phyloP scores from a whole-genome alignment of 2,329 filamentous ascomycete genomes.

The Monilinia laxa region DNA sequence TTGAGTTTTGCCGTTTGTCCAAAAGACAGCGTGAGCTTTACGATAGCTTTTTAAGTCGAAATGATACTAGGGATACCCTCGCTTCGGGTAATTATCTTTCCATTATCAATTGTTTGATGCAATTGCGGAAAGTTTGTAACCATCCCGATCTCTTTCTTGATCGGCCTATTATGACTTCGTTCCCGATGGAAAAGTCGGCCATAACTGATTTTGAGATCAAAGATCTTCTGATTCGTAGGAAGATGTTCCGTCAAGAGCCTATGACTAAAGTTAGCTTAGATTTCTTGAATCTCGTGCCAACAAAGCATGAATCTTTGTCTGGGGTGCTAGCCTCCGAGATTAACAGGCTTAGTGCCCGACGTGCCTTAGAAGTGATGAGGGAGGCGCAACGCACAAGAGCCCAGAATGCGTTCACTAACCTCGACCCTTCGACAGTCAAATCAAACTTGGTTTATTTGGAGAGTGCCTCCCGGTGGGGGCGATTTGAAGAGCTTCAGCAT shows the following conservation, averaged over 20 bases:
- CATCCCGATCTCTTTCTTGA: conserved; percentile 97
- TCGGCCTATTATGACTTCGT: conserved; percentile 92
- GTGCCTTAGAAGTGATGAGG: conserved; percentile 66
- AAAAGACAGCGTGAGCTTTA: conserved; percentile 95
- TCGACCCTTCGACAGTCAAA: conserved; percentile 66
- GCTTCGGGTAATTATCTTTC: conserved; percentile 94
- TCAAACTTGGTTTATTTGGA: conserved; percentile 73
- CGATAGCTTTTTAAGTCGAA: conserved; percentile 89
- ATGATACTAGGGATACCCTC: conserved; percentile 84
- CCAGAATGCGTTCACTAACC: conserved; percentile 52
- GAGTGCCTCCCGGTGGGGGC: conserved; percentile 64
- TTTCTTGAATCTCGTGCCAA: conserved; percentile 77
- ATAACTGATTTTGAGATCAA: conserved; percentile 71
- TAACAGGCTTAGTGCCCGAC: conserved; percentile 67
- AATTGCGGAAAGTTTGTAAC: conserved; percentile 95
- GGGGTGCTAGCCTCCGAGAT: conserved; percentile 53
- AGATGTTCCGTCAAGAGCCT: conserved; percentile 60
- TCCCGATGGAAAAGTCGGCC: conserved; percentile 82
- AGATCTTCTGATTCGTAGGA: conserved; percentile 66
- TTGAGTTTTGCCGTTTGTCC: conserved; percentile 91
- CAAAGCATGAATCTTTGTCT: conserved; percentile 66
- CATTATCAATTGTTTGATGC: conserved; percentile 98
- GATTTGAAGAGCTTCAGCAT: conserved; percentile 76
- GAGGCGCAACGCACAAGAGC: conserved; percentile 66
- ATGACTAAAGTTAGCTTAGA: conserved; percentile 68